Evolutionary conservation across 371 early-diverging fungal genomes (phyloP), one percentile per base, ranked within the genome.

Genomic region (Capillidium heterosporum): DNA sequence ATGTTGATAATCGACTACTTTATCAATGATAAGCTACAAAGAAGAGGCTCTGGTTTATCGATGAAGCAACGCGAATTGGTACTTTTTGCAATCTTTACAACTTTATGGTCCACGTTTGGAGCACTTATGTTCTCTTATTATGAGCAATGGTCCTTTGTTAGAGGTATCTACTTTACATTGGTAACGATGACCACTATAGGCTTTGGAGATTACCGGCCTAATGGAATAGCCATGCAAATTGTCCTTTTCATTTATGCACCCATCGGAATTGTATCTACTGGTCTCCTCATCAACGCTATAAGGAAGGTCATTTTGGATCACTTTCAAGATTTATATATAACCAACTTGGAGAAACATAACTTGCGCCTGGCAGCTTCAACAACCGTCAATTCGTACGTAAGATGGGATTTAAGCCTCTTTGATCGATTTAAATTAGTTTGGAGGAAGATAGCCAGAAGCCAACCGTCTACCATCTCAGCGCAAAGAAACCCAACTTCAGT

Each of bases 111-210:
- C 31, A 26, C 23, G 11, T 46, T 56, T 8, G 56, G 56, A 28
- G 47, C 56, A n/a, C 7, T 56, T 8, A 24, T 56, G 1, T 56
- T 42, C 23, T 40, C 27, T 21, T 27, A 27, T 7, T 8, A 41
- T 29, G 43, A 56, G 24, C 13, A 28, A 23, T 56, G 56, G 56
- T 17, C 43, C 10, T 56, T 44, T 44, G 21, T 32, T 28, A 28
- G 28, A 4, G 56, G 56, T 17, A n/a, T 56, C 2, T 56, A 56
- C 19, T 56, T 56, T 31, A 41, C 29, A 1, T 44, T 44, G 41
- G 58, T 41, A 35, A 58, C 58, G 4, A 41, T 13, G 8, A 49
- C 58, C 2, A 58, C 58, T 11, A 58, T 58, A 27, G 58, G 58
- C 17, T 58, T 58, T 29, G 58, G 58, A 13, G 48, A 48, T 24